Evolutionary conservation across 805 yeast species (phyloP).

Genomic region (Wickerhamiella azyma): DNA sequence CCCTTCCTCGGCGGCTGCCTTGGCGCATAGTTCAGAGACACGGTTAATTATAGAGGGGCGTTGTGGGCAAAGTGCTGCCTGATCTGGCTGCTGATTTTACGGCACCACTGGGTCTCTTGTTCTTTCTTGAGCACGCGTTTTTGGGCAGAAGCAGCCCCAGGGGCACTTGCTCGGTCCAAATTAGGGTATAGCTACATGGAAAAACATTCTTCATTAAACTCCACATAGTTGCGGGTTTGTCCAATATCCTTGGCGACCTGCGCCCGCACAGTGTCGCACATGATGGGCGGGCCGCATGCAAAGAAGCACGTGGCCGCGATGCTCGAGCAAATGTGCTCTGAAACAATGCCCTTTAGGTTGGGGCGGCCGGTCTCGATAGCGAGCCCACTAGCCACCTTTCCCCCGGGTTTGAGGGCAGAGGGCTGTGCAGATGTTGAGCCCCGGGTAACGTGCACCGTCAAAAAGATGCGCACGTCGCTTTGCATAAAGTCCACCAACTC

Average conservation of each 20-base stretch:
- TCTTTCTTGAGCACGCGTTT: too few relatives aligned
- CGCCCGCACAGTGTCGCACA: conserved; percentile 12
- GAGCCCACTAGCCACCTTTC: neutral
- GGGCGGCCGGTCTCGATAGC: conserved; percentile 5
- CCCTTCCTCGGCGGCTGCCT: too few relatives aligned
- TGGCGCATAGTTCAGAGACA: too few relatives aligned
- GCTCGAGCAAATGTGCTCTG: conserved; percentile 5
- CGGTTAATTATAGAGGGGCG: too few relatives aligned
- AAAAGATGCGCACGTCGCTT: conserved; percentile 1
- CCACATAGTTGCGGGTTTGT: conserved; percentile 10
- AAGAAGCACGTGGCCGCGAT: conserved; percentile 10
- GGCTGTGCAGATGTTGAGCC: too few relatives aligned
- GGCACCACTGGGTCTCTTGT: too few relatives aligned
- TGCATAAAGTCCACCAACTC: conserved; percentile 28
- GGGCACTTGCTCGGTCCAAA: too few relatives aligned
- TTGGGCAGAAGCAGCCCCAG: too few relatives aligned
- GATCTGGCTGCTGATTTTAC: too few relatives aligned
- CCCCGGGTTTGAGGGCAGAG: too few relatives aligned
- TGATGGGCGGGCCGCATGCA: conserved; percentile 13
- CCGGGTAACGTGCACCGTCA: conserved; percentile 5
- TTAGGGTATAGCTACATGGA: conserved; percentile 3
- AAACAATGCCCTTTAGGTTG: conserved; percentile 2
- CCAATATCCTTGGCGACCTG: conserved; percentile 9
- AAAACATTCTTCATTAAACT: conserved; percentile 12
- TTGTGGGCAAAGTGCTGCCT: too few relatives aligned